Evolutionary conservation across 2,329 filamentous ascomycete species (phyloP).

Genomic region (Colletotrichum phormii): DNA sequence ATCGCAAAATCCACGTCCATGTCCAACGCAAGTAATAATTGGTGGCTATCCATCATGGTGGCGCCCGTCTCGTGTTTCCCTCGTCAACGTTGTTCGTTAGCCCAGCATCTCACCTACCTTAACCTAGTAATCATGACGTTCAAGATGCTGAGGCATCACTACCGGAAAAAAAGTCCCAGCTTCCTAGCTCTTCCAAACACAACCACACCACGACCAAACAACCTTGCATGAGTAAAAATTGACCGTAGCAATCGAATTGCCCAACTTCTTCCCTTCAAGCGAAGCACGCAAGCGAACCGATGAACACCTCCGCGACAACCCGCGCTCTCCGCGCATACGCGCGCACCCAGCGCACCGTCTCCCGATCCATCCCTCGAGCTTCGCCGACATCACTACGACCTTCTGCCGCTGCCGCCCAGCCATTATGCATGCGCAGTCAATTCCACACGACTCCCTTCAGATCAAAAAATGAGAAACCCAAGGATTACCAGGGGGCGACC

Average conservation of each 20-base stretch:
- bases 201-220: neutral
- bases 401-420: slow-evolving; percentile 5
- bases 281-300: neutral
- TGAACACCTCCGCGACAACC: slow-evolving; percentile 8
- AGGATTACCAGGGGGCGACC: slow-evolving; percentile 49
- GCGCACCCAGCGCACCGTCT: slow-evolving; percentile 20
- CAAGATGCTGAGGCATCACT: slow-evolving; percentile 11
- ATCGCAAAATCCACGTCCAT: neutral
- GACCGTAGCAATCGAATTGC: neutral
- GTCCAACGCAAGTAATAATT: too few relatives aligned
- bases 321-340: slow-evolving; percentile 29
- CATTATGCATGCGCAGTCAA: slow-evolving; percentile 5
- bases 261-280: too few relatives aligned
- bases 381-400: neutral
- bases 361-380: slow-evolving; percentile 7
- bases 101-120: neutral
- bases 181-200: neutral
- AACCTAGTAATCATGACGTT: slow-evolving; percentile 36
- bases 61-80: neutral
- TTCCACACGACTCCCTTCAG: slow-evolving; percentile 13
- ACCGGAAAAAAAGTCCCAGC: neutral
- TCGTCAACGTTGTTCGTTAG: neutral
- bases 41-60: neutral
- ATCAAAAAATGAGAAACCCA: neutral
- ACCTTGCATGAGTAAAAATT: neutral